Conservation (phyloP, 1,284 basidiomycete species). For the Apiotrichum mycotoxinovorans region DNA sequence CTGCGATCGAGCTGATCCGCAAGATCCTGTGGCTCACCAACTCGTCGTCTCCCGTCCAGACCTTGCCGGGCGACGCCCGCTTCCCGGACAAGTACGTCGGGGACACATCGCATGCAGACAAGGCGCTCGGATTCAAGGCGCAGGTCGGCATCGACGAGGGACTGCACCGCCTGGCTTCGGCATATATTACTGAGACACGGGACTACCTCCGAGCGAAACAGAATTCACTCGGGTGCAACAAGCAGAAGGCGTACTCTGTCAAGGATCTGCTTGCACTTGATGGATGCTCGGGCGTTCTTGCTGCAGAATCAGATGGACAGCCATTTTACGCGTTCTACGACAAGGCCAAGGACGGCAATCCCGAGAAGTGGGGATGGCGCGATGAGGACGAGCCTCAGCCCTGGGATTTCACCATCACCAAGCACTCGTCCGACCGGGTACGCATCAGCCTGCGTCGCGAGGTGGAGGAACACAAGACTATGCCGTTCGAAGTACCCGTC, state of each 20-base stretch:
- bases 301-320: slow-evolving; percentile 13
- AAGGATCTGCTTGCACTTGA: slow-evolving; percentile 21
- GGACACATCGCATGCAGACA: slow-evolving; percentile 12
- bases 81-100: slow-evolving; percentile 25
- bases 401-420: slow-evolving; percentile 22
- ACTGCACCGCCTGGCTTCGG: slow-evolving; percentile 17
- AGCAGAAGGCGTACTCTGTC: slow-evolving; percentile 10
- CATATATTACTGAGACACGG: slow-evolving; percentile 13
- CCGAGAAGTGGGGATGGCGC: slow-evolving; percentile 17
- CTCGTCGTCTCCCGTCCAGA: slow-evolving; percentile 28
- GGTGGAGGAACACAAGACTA: background rate
- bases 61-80: slow-evolving; percentile 22
- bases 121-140: slow-evolving; percentile 21
- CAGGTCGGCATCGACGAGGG: slow-evolving; percentile 26
- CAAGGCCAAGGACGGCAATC: slow-evolving; percentile 3
- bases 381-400: slow-evolving; percentile 22
- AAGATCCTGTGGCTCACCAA: slow-evolving; percentile 27
- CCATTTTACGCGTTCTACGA: slow-evolving; percentile 16
- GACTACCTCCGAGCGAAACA: slow-evolving; percentile 5
- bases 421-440: slow-evolving; percentile 3
- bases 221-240: background rate
- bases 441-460: slow-evolving; percentile 1
- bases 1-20: slow-evolving; percentile 22
- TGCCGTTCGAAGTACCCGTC: background rate
- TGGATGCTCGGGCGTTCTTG: slow-evolving; percentile 25